phyloP scores from a whole-genome alignment of 1,284 basidiomycete species.

The Pseudozyma pruni region DNA sequence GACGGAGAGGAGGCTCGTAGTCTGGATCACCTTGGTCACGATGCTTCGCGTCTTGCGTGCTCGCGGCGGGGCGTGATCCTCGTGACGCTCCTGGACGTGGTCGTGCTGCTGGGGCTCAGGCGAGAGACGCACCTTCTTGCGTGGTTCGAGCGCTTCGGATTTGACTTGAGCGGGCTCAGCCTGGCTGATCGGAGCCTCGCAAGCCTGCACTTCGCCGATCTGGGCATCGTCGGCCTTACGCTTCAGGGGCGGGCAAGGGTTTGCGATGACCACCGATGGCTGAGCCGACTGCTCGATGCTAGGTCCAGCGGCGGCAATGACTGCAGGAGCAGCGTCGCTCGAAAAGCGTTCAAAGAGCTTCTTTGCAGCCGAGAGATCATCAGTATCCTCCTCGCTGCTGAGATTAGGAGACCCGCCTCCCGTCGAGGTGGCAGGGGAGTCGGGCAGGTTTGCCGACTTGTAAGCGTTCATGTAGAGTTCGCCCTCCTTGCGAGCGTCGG shows the following conservation, averaged over 20 bases:
- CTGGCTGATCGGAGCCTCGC: not conserved
- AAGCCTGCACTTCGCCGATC: not conserved
- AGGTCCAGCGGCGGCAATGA: not conserved
- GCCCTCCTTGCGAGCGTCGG: constrained; percentile 7
- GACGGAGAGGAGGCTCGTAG: constrained; percentile 26
- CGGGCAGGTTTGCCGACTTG: not conserved
- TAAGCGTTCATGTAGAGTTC: constrained; percentile 10
- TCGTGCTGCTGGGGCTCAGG: not conserved
- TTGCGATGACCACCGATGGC: not conserved
- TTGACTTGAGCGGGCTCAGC: too few species aligned
- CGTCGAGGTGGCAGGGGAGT: constrained; percentile 8
- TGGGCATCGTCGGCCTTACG: constrained; percentile 4
- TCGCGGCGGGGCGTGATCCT: constrained; percentile 1
- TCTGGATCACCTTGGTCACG: constrained; percentile 10
- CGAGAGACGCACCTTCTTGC: constrained; percentile 13
- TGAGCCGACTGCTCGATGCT: not conserved
- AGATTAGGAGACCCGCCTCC: not conserved
- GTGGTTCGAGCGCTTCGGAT: not conserved
- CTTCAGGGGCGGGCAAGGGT: constrained; percentile 1
- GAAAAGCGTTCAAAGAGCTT: not conserved
- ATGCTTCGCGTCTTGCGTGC: constrained; percentile 3
- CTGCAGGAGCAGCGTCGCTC: not conserved
- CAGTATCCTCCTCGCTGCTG: not conserved
- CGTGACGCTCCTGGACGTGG: not conserved
- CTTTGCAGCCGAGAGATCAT: too few species aligned